These are phyloP conservation scores for Selaginella tamariscina DNA, from an alignment of 75 land plant species.

Conservation along the genomic window DNA sequence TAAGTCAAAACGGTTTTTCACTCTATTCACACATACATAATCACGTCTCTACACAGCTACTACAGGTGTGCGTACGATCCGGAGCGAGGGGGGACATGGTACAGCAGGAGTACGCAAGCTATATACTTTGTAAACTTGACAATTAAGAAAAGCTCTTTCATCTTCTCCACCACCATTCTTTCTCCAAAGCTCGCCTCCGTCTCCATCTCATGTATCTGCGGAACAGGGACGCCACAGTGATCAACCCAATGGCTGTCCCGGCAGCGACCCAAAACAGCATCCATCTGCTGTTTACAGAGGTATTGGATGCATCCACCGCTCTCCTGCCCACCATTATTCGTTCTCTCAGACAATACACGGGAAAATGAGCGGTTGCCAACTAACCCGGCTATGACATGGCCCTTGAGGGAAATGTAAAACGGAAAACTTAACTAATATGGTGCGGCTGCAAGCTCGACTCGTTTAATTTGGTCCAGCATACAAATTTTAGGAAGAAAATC, in stretches of 20 bases:
- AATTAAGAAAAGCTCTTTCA: not conserved
- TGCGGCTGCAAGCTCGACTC: too few species aligned
- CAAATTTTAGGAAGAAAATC: too few species aligned
- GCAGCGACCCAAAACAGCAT: not conserved
- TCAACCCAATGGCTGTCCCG: not conserved
- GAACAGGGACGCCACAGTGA: not conserved
- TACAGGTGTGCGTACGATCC: not conserved
- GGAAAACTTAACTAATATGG: too few species aligned
- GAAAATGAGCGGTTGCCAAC: not conserved
- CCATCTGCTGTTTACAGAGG: not conserved
- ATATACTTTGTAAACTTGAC: not conserved
- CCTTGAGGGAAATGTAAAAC: too few species aligned
- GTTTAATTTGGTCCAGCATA: too few species aligned
- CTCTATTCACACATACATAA: too few species aligned
- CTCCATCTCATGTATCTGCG: not conserved
- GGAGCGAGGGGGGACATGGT: not conserved
- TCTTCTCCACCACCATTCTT: slow-evolving; percentile 1
- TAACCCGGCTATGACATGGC: not conserved
- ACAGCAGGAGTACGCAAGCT: not conserved
- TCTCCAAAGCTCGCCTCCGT: not conserved
- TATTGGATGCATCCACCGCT: not conserved
- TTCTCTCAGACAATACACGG: not conserved
- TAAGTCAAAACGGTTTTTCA: too few species aligned
- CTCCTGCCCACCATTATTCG: not conserved
- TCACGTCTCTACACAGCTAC: too few species aligned